phyloP scores from a whole-genome alignment of 768 basidiomycete species.

The Russula olivacea region DNA sequence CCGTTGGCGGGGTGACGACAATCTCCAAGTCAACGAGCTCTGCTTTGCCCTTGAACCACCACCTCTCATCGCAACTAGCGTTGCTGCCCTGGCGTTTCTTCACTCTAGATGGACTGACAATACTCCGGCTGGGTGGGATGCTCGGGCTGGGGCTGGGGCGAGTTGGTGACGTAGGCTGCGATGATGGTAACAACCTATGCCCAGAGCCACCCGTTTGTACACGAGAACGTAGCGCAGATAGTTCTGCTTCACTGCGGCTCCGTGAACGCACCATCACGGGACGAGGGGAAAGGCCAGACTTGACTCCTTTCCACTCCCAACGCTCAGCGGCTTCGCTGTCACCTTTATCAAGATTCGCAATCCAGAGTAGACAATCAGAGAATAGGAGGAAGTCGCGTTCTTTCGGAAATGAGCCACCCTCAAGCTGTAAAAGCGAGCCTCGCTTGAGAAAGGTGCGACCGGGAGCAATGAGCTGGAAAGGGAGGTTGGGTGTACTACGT shows the following conservation, averaged over 20 bases:
- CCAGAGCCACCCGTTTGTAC: constrained; percentile 11
- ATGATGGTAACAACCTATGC: background rate
- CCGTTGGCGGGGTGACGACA: constrained; percentile 45
- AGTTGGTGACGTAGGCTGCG: constrained; percentile 8
- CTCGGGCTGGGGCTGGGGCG: background rate
- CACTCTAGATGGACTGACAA: constrained; percentile 28
- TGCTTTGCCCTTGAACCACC: constrained; percentile 65
- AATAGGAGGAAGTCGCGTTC: constrained; percentile 75
- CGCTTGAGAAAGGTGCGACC: constrained; percentile 75
- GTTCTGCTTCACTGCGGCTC: constrained; percentile 58
- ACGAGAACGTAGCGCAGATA: constrained; percentile 30
- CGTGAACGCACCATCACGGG: constrained; percentile 41
- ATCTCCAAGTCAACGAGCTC: constrained; percentile 74
- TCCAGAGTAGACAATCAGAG: constrained; percentile 76
- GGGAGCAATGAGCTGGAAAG: constrained; percentile 71
- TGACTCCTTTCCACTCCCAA: constrained; percentile 26
- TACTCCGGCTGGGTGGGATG: constrained; percentile 23
- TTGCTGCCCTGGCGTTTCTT: constrained; percentile 32
- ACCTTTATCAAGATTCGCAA: constrained; percentile 43
- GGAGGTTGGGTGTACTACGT: constrained; percentile 66
- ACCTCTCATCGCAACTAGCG: constrained; percentile 52
- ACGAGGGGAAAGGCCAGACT: constrained; percentile 16
- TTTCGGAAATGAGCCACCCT: constrained; percentile 44
- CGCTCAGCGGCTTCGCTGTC: constrained; percentile 25
- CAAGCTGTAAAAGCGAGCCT: constrained; percentile 53